phyloP scores from a whole-genome alignment of 2,329 filamentous ascomycete genomes.

The Cytospora paraplurivora region DNA sequence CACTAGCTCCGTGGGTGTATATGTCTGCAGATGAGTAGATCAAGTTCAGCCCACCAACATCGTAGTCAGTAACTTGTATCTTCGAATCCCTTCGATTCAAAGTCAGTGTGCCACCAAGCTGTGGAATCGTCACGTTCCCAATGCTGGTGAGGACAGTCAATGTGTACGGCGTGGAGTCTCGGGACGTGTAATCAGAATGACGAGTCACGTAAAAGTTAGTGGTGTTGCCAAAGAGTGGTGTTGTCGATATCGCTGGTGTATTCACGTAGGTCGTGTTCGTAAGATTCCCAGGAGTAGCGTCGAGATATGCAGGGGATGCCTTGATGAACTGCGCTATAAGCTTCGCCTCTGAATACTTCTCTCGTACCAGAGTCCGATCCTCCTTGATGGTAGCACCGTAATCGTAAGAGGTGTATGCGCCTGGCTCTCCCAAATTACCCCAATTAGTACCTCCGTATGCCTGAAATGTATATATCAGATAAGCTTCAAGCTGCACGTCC shows the following conservation, averaged over 20 bases:
- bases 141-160: slow-evolving; percentile 63
- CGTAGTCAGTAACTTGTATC: slow-evolving; percentile 68
- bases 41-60: slow-evolving; percentile 59
- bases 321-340: slow-evolving; percentile 74
- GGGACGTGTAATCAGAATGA: slow-evolving; percentile 66
- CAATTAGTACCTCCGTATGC: slow-evolving; percentile 80
- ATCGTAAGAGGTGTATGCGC: slow-evolving; percentile 62
- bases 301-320: slow-evolving; percentile 70
- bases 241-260: slow-evolving; percentile 59
- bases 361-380: slow-evolving; percentile 65
- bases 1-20: slow-evolving; percentile 68
- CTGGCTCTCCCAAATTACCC: slow-evolving; percentile 75
- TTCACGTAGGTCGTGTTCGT: slow-evolving; percentile 53
- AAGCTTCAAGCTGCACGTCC: background rate
- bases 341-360: slow-evolving; percentile 81
- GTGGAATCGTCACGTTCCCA: slow-evolving; percentile 60
- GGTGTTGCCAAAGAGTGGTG: slow-evolving; percentile 58
- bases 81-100: slow-evolving; percentile 67
- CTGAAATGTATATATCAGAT: slow-evolving; percentile 36
- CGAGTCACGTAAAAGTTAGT: slow-evolving; percentile 67
- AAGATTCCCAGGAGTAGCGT: slow-evolving; percentile 54
- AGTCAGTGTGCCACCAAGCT: slow-evolving; percentile 57
- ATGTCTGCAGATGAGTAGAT: slow-evolving; percentile 72
- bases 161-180: slow-evolving; percentile 60
- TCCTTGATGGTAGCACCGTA: slow-evolving; percentile 66